Percentiles rank a stretch among this genome's conserved stretches.
Evolutionary conservation across 2,329 filamentous ascomycete genomes (phyloP).

Genomic region (Trichophaea hybrida): DNA sequence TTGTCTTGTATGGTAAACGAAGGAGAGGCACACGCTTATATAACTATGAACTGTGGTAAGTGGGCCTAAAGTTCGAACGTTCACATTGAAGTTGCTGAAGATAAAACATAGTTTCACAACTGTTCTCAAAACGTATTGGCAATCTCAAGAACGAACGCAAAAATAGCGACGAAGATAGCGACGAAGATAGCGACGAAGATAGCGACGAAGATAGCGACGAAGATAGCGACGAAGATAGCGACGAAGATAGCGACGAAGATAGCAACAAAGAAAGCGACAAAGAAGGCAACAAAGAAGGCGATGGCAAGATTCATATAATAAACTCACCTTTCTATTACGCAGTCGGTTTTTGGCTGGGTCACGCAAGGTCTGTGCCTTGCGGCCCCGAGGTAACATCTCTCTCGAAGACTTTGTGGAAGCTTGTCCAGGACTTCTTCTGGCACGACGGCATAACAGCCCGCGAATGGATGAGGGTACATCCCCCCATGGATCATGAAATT

Average conservation of each 20-base stretch:
- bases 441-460: background rate
- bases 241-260: background rate
- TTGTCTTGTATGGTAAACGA: background rate
- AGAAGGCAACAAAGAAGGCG: background rate
- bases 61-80: background rate
- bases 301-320: background rate
- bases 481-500: background rate
- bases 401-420: background rate
- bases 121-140: background rate
- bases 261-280: no score
- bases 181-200: background rate
- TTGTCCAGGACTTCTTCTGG: background rate
- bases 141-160: background rate
- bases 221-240: background rate
- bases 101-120: background rate
- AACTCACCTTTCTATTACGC: background rate
- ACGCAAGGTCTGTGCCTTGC: background rate
- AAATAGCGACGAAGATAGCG: background rate
- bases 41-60: background rate
- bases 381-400: background rate
- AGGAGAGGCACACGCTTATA: background rate
- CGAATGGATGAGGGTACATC: background rate
- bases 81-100: background rate
- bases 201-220: background rate
- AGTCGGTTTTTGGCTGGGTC: background rate